Conservation (phyloP, 2,329 filamentous ascomycete species). For the Trichophyton benhamiae region DNA sequence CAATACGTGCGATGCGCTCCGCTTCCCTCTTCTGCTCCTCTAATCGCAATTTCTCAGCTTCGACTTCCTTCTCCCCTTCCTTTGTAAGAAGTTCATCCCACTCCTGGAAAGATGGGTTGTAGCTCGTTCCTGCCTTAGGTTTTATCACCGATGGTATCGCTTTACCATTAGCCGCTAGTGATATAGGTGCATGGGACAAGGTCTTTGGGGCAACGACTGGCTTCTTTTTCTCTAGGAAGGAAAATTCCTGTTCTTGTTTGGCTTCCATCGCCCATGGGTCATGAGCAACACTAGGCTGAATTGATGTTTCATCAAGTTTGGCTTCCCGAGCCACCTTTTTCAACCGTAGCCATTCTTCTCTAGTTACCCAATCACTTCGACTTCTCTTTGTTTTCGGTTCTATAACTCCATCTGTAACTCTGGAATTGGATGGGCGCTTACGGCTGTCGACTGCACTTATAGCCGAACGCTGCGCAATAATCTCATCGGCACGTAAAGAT, state of each 20-base stretch:
- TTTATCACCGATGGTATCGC: slow-evolving; percentile 62
- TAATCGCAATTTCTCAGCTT: slow-evolving; percentile 63
- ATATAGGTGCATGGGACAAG: slow-evolving; percentile 63
- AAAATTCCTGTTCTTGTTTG: slow-evolving; percentile 35
- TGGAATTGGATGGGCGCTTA: slow-evolving; percentile 53
- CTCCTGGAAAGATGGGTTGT: slow-evolving; percentile 80
- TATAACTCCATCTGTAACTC: slow-evolving; percentile 60
- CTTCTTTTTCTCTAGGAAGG: slow-evolving; percentile 55
- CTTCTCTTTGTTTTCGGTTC: slow-evolving; percentile 56
- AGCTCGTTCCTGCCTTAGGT: slow-evolving; percentile 73
- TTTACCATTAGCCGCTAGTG: slow-evolving; percentile 72
- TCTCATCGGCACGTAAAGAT: slow-evolving; percentile 78
- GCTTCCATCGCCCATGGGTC: slow-evolving; percentile 61
- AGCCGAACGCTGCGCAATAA: slow-evolving; percentile 70
- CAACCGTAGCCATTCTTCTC: slow-evolving; percentile 70
- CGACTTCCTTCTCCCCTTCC: slow-evolving; percentile 68
- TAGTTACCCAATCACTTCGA: slow-evolving; percentile 66
- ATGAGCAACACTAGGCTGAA: slow-evolving; percentile 43
- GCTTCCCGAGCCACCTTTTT: slow-evolving; percentile 64
- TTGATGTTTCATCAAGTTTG: slow-evolving; percentile 38
- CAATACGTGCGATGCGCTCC: slow-evolving; percentile 54
- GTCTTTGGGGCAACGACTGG: slow-evolving; percentile 61
- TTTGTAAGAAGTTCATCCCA: slow-evolving; percentile 65
- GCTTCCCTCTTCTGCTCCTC: slow-evolving; percentile 54
- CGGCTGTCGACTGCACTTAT: slow-evolving; percentile 65